Conservation (phyloP, 352 stramenopile genomes). For the Globisporangium cederbergense region DNA sequence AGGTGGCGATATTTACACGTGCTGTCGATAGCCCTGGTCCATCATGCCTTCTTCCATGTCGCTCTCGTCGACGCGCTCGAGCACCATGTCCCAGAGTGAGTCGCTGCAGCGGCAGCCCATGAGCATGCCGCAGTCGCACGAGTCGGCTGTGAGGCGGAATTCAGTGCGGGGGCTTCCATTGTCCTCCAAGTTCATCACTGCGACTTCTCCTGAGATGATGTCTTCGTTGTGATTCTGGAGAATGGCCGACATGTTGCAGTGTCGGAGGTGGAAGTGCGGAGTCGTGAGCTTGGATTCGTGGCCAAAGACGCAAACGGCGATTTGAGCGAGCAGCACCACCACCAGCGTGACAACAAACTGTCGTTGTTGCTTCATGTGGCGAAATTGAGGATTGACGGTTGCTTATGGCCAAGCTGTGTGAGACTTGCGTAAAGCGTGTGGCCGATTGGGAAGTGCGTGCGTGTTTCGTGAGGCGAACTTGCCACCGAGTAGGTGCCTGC, state of each 20-base stretch:
- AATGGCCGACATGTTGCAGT: neutral
- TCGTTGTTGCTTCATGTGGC: neutral
- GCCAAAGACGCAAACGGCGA: neutral
- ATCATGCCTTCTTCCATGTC: conserved; percentile 27
- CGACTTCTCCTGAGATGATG: neutral
- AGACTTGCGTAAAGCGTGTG: neutral
- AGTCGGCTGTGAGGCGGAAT: neutral
- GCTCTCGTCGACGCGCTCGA: conserved; percentile 6
- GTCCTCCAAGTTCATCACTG: neutral
- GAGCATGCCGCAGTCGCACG: conserved; percentile 29
- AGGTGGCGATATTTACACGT: conserved; percentile 12
- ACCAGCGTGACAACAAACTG: neutral
- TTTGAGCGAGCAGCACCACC: neutral
- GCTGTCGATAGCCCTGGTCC: conserved; percentile 39
- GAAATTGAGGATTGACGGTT: neutral
- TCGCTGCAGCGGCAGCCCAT: conserved; percentile 28
- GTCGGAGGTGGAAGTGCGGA: neutral
- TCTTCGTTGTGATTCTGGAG: neutral
- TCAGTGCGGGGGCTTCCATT: neutral
- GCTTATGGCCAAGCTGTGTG: too few species aligned
- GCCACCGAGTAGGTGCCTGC: neutral
- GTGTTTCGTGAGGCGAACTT: neutral
- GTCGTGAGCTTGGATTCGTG: neutral
- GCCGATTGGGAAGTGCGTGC: neutral
- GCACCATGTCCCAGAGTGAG: conserved; percentile 25